Conservation (phyloP, 768 basidiomycete species). For the Chiua virens region DNA sequence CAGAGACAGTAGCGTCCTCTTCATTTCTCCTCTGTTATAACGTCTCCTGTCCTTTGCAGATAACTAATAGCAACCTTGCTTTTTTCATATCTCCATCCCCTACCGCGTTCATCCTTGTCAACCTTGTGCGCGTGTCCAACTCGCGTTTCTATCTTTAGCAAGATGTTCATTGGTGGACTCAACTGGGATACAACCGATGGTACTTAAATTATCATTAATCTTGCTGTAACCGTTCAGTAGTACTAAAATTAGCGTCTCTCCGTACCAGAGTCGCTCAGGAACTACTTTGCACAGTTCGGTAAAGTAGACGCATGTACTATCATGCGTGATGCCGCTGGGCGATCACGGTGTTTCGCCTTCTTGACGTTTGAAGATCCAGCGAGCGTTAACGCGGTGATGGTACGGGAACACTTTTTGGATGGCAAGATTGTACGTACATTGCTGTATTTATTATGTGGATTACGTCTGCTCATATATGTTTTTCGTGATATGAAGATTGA, state of each 20-base stretch:
- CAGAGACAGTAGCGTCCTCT: conserved; percentile 74
- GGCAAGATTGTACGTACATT: conserved; percentile 85
- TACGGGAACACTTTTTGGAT: conserved; percentile 90
- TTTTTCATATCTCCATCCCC: conserved; percentile 36
- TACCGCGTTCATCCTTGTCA: conserved; percentile 26
- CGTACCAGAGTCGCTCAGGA: conserved; percentile 72
- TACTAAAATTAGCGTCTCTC: conserved; percentile 52
- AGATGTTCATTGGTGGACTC: conserved; percentile 99
- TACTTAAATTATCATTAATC: conserved; percentile 49
- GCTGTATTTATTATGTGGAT: conserved; percentile 21
- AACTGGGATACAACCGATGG: conserved; percentile 99
- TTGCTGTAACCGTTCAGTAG: conserved; percentile 39
- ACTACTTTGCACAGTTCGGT: conserved; percentile 95
- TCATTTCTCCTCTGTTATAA: conserved; percentile 58
- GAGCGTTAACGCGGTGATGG: conserved; percentile 94
- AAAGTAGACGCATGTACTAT: conserved; percentile 97
- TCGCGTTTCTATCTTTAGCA: conserved; percentile 57
- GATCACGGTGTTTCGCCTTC: conserved; percentile 97
- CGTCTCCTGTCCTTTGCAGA: conserved; percentile 63
- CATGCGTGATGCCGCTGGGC: conserved; percentile 94
- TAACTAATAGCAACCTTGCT: conserved; percentile 76
- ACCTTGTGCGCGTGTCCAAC: conserved; percentile 25
- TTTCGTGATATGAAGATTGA: conserved; percentile 69
- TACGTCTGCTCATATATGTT: conserved; percentile 20
- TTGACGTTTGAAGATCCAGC: conserved; percentile 92